phyloP scores from a whole-genome alignment of 805 yeast species.

The Sugiyamaella boreocaroliniensis region DNA sequence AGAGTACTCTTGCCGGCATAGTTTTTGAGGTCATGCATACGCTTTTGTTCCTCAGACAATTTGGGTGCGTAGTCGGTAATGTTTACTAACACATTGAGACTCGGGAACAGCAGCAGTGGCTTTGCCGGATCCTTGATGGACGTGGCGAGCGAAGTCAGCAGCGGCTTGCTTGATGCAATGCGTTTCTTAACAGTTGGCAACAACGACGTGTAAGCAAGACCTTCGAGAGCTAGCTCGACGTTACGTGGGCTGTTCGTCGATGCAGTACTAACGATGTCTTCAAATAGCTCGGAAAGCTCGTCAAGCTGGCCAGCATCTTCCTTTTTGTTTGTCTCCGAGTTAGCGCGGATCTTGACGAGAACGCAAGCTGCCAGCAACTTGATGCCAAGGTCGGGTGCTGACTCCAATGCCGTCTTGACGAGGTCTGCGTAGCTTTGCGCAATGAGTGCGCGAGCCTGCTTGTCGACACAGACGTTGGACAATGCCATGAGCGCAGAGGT shows the following conservation, averaged over 20 bases:
- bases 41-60: conserved; percentile 27
- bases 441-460: conserved; percentile 26
- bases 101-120: conserved; percentile 29
- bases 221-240: conserved; percentile 29
- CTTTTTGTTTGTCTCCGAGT: conserved; percentile 17
- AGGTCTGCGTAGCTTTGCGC: conserved; percentile 20
- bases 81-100: conserved; percentile 27
- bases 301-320: conserved; percentile 20
- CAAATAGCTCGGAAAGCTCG: conserved; percentile 26
- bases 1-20: conserved; percentile 26
- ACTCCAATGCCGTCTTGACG: conserved; percentile 21
- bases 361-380: conserved; percentile 30
- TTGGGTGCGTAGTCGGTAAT: conserved; percentile 29
- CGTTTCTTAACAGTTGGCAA: conserved; percentile 27
- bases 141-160: conserved; percentile 18
- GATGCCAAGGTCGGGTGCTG: conserved; percentile 16
- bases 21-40: conserved; percentile 22
- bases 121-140: conserved; percentile 14
- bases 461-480: conserved; percentile 30
- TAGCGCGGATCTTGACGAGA: conserved; percentile 29
- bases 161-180: conserved; percentile 6
- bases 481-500: conserved; percentile 28
- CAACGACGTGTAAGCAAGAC: conserved; percentile 32
- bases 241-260: conserved; percentile 1
- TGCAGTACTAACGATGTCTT: conserved; percentile 18